A percentile compares a stretch with the other conserved stretches of the same genome.
phyloP scores from a whole-genome alignment of 805 yeast species.

The Candida palmyrensis region DNA sequence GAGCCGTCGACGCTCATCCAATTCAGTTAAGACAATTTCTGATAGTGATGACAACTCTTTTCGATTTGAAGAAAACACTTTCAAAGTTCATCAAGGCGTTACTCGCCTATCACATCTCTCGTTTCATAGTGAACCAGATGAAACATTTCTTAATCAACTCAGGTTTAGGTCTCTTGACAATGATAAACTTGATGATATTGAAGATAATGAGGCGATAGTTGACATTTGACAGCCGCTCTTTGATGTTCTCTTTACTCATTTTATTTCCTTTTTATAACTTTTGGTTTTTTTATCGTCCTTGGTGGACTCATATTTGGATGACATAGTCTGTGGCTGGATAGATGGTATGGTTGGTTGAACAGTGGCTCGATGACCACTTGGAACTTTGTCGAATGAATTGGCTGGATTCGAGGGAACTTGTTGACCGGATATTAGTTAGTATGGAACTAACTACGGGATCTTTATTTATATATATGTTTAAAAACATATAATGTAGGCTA shows the following conservation, averaged over 20 bases:
- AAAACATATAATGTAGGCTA: too few species aligned
- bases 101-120: background rate
- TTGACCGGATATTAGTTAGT: too few species aligned
- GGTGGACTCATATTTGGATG: too few species aligned
- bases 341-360: too few species aligned
- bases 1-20: constrained; percentile 11
- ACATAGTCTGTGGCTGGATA: too few species aligned
- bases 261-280: background rate
- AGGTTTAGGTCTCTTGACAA: constrained; percentile 8
- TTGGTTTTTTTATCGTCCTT: constrained; percentile 2
- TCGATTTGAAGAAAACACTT: constrained; percentile 1
- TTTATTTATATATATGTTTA: too few species aligned
- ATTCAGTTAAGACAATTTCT: constrained; percentile 1
- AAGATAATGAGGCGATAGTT: constrained; percentile 16
- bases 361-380: too few species aligned
- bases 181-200: constrained; percentile 15
- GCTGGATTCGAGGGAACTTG: too few species aligned
- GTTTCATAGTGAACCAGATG: background rate
- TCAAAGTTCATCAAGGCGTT: background rate
- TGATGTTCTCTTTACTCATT: background rate
- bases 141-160: constrained; percentile 8
- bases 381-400: too few species aligned
- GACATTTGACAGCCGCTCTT: constrained; percentile 10
- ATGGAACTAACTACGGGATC: too few species aligned
- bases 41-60: constrained; percentile 2